Base-by-base conservation (phyloP, 352 stramenopile species). In the Pythium brassicae region DNA sequence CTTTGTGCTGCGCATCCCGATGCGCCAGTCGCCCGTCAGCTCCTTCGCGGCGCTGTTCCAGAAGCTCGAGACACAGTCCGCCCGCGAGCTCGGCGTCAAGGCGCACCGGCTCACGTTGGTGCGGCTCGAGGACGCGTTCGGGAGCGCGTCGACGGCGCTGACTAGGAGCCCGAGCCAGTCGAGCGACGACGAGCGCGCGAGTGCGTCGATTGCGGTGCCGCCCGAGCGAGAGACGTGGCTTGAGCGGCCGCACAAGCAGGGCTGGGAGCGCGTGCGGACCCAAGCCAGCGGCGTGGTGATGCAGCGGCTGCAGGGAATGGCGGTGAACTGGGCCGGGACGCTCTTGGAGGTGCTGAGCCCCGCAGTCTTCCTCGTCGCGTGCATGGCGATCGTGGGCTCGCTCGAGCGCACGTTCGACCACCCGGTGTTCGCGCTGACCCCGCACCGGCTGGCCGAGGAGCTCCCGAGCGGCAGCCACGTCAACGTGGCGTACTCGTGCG, bases 41-140 rank as follows among this genome's bases (percentile, higher is more conserved):
- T 50, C 48, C 7, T 87, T 91, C 52, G 49, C 69, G 10, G 40
- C 12, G 22, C 53, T 91, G 2, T 82, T 92, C 34, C 20, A 61
- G 2, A 20, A 61, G 11, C 39, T 81, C 7, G 50, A 63, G 19
- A 55, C 59, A 2, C 59, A 66, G 34, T 50, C 40, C 19, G 23
- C 32, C 0, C 55, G 52, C 17, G 23, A 39, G 0, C 50, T 93
- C 8, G 69, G 69, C 0, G 50, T 73, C 2, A 50, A 55, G 1
- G 66, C 70, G 50, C 78, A 78, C 46, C 55, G 57, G 9, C 51
- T 82, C 27, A 89, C 81, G 29, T 86, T 98, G 20, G 78, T 74
- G 15, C 77, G 75, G 8, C 61, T 88, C 23, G 77, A 90, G 52
- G 74, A 89, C 55, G 79, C 83, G 12, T 83, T 90, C 35, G n/a